These are phyloP conservation scores for Geranium incanum DNA, from an alignment of 441 rosid genomes.

Conservation along the genomic window DNA sequence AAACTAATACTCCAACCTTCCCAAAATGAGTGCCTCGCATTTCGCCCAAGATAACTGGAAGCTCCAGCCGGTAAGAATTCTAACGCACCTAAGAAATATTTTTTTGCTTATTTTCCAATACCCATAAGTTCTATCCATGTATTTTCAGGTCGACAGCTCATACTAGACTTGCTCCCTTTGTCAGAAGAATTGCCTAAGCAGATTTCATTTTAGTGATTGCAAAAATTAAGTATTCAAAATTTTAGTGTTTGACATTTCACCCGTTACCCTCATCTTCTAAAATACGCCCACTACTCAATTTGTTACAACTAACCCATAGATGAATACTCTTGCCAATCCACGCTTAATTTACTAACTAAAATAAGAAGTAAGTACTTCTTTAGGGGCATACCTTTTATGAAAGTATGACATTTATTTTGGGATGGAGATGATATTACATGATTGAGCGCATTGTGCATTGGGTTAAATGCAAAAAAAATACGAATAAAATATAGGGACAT, in stretches of 20 bases:
- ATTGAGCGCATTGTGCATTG: not conserved
- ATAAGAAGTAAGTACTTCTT: not conserved
- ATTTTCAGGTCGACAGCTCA: too few relatives aligned
- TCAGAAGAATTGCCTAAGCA: too few relatives aligned
- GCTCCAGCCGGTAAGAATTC: too few relatives aligned
- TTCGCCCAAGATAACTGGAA: too few relatives aligned
- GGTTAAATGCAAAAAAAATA: not conserved
- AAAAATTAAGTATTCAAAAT: not conserved
- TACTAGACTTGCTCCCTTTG: too few relatives aligned
- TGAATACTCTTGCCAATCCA: not conserved
- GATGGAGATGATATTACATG: too few relatives aligned
- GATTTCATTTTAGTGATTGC: not conserved
- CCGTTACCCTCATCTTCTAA: not conserved
- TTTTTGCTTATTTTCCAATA: too few relatives aligned
- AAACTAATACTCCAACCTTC: not conserved
- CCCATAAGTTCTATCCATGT: too few relatives aligned
- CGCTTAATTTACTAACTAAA: not conserved
- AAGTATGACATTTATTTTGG: too few relatives aligned
- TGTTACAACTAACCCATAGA: not conserved
- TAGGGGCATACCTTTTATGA: not conserved
- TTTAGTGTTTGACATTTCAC: not conserved
- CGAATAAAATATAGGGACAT: not conserved
- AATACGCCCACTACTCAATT: not conserved
- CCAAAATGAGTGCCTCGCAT: too few relatives aligned
- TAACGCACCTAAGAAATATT: too few relatives aligned